A percentile compares a stretch with the other conserved stretches of the same genome.
These are phyloP conservation scores for Nicotiana sylvestris DNA, from an alignment of 257 asterid genomes.

Conservation along the genomic window DNA sequence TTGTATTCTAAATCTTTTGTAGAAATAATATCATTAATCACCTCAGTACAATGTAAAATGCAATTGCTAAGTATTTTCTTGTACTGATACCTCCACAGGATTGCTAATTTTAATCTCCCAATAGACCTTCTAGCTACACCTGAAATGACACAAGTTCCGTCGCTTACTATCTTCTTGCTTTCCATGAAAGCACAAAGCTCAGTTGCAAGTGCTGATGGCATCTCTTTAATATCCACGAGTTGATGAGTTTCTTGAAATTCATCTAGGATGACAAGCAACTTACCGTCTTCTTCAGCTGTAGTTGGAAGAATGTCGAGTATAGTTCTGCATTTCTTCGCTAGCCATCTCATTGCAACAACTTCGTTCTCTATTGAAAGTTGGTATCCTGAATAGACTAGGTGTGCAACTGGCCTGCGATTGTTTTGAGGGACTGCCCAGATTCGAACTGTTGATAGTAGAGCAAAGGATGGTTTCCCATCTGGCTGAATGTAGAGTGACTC, in stretches of 20 bases:
- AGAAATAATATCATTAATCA: neutral
- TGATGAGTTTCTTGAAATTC: slow-evolving; percentile 26
- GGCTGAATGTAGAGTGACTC: slow-evolving; percentile 64
- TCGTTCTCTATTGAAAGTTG: slow-evolving; percentile 58
- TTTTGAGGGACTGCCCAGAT: slow-evolving; percentile 74
- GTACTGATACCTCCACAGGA: slow-evolving; percentile 60
- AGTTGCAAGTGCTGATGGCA: slow-evolving; percentile 8
- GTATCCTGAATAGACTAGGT: slow-evolving; percentile 54
- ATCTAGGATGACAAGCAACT: slow-evolving; percentile 36
- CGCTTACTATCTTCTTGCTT: slow-evolving; percentile 18
- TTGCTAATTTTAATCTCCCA: slow-evolving; percentile 57
- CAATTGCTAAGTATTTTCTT: slow-evolving; percentile 56
- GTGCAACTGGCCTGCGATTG: slow-evolving; percentile 50
- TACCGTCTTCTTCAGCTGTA: slow-evolving; percentile 51
- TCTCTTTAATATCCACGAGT: slow-evolving; percentile 16
- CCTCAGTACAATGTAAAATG: slow-evolving; percentile 34
- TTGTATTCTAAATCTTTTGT: neutral
- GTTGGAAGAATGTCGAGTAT: slow-evolving; percentile 39
- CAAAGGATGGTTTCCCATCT: slow-evolving; percentile 74
- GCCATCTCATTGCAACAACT: slow-evolving; percentile 46
- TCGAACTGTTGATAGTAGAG: slow-evolving; percentile 59
- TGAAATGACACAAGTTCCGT: slow-evolving; percentile 9
- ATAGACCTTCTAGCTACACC: slow-evolving; percentile 30
- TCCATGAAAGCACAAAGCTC: slow-evolving; percentile 42
- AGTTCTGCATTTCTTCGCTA: slow-evolving; percentile 33